Base-by-base conservation (phyloP, 352 stramenopile genomes). In the Phytophthora ohioensis region DNA sequence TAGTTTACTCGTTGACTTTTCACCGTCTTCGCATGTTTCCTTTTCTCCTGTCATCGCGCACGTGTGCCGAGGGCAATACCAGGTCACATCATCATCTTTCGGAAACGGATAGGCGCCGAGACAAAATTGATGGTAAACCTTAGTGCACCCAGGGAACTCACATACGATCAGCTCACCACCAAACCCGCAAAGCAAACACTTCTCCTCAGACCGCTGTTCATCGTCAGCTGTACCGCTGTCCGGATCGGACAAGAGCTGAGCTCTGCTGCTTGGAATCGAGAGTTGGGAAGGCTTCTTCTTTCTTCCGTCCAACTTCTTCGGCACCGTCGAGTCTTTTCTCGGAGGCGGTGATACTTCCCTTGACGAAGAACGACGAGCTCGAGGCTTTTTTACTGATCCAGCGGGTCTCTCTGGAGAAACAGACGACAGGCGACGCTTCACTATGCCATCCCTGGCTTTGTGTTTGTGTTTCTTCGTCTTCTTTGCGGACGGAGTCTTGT, bases 51-150 rank as follows among this genome's bases (percentile, higher is more conserved):
- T 92, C 17, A 94, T 51, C 4, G 78, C 85, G 62, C 89, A 96
- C 15, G 78, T 86, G 59, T 96, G 89, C 2, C 89, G 84, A 55
- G 89, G 89, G 43, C 89, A 96, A 58, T 84, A 85, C 89, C 89
- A 96, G 34, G 79, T 83, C n/a, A 86, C 81, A 15, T 93, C 79
- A 67, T 95, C 87, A 57, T 94, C 81, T 36, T 91, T 90, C 30
- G 88, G 86, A 45, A 94, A 94, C 7, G 88, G 82, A 61, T 88
- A 95, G 30, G 81, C 79, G 0, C 88, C 87, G 27, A 96, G 67
- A 71, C 89, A 96, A 69, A 94, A 93, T 66, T 94, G 87, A 58
- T 96, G 89, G 53, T 95, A 96, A 17, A 96, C 89, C 70, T 96
- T 96, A 10, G 86, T 90, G 58, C 89, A 96, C 0, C 71, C 79